Conservation (phyloP, 208 protist genomes). For the Leishmania mexicana region DNA sequence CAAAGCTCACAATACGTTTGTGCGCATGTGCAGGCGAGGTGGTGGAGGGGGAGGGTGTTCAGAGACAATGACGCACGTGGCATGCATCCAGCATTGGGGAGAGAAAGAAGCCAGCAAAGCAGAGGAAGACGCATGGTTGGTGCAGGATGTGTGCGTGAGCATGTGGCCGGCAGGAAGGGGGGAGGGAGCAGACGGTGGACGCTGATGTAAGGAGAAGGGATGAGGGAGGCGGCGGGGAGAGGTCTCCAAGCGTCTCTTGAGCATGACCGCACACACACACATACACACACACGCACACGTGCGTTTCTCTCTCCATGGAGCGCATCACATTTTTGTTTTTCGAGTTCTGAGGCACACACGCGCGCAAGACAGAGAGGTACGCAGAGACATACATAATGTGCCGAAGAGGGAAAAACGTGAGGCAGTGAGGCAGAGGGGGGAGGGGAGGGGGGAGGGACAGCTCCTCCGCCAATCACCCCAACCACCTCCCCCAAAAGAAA, state of each 20-base stretch:
- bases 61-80: neutral
- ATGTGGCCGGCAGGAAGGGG: neutral
- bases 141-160: neutral
- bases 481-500: neutral
- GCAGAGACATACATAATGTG: neutral
- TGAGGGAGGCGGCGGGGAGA: neutral
- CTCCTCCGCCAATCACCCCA: neutral
- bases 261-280: neutral
- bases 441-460: too few relatives aligned
- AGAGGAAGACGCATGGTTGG: neutral
- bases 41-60: neutral
- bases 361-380: neutral
- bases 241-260: neutral
- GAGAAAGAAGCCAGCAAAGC: neutral
- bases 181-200: neutral
- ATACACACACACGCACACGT: neutral
- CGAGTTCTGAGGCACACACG: neutral
- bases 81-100: neutral
- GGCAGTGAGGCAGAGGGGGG: too few relatives aligned
- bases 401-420: too few relatives aligned
- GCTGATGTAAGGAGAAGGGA: neutral
- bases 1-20: neutral
- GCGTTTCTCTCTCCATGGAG: too few relatives aligned
- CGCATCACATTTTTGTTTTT: neutral
- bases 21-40: slow-evolving; percentile 3